Evolutionary conservation across 768 basidiomycete species (phyloP), one percentile per base, ranked within the genome.

Genomic region (Collybia nuda): DNA sequence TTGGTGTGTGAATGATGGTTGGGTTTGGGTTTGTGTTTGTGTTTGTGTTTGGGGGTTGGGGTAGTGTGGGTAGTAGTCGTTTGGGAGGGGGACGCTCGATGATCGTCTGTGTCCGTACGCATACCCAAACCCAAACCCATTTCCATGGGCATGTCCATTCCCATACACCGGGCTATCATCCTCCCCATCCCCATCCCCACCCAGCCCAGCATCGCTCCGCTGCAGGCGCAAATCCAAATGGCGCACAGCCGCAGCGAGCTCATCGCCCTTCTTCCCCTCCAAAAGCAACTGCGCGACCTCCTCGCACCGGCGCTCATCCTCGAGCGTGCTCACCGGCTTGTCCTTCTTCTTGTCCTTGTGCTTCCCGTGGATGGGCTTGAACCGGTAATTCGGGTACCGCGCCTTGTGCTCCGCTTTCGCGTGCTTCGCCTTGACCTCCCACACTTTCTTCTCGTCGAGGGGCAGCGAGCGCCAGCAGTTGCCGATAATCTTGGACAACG

Each of bases 401-500:
- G 72, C 72, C 48, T 86, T 81, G 68, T 91, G 88, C 24, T 82
- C 84, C 0, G 82, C 85, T 67, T 88, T 89, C 19, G 83, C 88
- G 39, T 81, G 77, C 61, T 86, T 86, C 0, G 89, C 89, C 48
- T 79, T 79, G 28, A 78, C 67, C 60, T 90, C 86, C 89, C 89
- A 91, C 15, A 81, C 71, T 3, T 76, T 76, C 60, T 86, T 88
- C 65, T 91, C 86, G 14, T 84, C 79, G 15, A 82, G 75, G 0
- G 87, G 85, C 2, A 91, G 78, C 0, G 82, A 65, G 21, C 83
- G 78, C 89, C 89, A 91, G 62, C 86, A 88, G 59, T 84, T 82
- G 40, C 89, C 70, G 67, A 88, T 80, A 57, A 89, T 63, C 35
- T 67, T 67, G 3, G 62, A 65, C 12, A 66, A 47, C 1, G 63